Conservation (phyloP, 148 eudicot species). For the Persicaria maculosa region DNA sequence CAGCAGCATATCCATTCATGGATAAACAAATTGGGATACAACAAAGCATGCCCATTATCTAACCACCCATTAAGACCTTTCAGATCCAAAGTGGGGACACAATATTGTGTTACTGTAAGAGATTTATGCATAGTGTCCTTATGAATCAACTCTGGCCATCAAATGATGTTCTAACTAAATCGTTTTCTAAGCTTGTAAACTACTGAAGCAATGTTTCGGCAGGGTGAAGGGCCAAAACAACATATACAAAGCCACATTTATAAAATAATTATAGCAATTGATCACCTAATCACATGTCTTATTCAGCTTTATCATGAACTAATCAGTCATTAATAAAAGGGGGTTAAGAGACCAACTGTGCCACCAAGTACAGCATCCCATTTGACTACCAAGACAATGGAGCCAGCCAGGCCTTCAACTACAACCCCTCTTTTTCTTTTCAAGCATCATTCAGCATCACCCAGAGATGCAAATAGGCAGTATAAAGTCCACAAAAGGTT, state of each 20-base stretch:
- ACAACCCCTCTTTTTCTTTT: slow-evolving; percentile 1
- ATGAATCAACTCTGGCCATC: not conserved
- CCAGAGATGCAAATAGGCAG: not conserved
- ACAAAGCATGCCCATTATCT: not conserved
- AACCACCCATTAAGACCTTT: not conserved
- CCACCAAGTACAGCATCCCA: not conserved
- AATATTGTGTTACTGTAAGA: not conserved
- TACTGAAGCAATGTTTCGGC: not conserved
- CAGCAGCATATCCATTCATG: not conserved
- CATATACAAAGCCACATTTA: not conserved
- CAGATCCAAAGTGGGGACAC: not conserved
- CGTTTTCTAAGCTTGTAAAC: not conserved
- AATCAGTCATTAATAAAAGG: not conserved
- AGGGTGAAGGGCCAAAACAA: not conserved
- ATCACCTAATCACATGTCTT: not conserved
- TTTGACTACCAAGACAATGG: not conserved
- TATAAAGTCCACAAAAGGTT: not conserved
- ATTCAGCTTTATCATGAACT: not conserved
- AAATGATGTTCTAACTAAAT: not conserved
- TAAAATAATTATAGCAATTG: not conserved
- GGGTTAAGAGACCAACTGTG: not conserved
- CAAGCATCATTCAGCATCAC: not conserved
- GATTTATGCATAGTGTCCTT: not conserved
- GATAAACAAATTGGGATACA: slow-evolving; percentile 1
- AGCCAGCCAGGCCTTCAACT: not conserved